Base-by-base conservation (phyloP, 345 rosid genomes). In the Euphorbia peplus region DNA sequence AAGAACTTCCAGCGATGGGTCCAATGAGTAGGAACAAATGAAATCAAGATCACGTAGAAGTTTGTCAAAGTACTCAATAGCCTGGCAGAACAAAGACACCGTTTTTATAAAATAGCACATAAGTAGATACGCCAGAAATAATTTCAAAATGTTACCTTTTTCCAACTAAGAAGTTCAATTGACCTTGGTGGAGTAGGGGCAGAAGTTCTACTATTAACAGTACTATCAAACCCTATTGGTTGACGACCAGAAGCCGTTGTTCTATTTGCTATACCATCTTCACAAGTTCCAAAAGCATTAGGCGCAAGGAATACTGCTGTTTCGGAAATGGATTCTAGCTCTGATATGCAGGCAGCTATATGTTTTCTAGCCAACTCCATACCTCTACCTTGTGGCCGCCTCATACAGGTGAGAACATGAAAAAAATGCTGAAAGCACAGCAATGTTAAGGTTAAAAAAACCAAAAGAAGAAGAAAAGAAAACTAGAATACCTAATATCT, bases 181-280 rank as follows among this genome's bases (percentile, higher is more conserved):
- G 98, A 86, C 54, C 99, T 97, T 10, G 98, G 99, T 13, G 97
- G 98, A 64, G 97, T 86, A 48, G 97, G 97, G 57, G 99, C 98
- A 63, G 98, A 88, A 72, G 84, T 76, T 82, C 97, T 81, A 76
- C 84, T 84, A 75, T 95, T 90, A 75, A 95, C 70, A 68, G 79
- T 84, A 83, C 98, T 82, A 83, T 95, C 99, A 77, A 95, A 95
- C 64, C 99, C 99, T 80, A 92, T 67, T 11, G 98, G 90, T 51
- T 76, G 68, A 75, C 78, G 66, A 37, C 98, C 96, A 55, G 98
- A 90, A 70, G 97, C 96, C 54, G 99, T 95, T 78, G 98, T 95
- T 73, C 71, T 81, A 53, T 83, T 88, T 74, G 88, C 90, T 51
- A 75, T 63, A 62, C 75, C 77, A 64, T 70, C 78, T 64, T 76